Evolutionary conservation across 306 rosid genomes (phyloP).

Genomic region (Elaeagnus macrophylla): DNA sequence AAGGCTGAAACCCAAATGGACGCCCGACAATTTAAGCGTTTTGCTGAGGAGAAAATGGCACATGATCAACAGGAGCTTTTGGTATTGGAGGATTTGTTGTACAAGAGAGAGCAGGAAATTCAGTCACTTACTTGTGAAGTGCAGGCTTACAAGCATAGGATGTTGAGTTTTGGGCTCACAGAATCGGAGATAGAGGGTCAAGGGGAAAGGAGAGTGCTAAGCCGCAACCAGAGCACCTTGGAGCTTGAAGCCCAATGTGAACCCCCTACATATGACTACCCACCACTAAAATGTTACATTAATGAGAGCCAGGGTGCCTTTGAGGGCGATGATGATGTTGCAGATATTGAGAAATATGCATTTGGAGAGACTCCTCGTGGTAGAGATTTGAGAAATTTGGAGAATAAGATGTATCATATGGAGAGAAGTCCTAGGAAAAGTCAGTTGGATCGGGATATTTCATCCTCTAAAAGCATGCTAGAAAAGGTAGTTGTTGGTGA

Average conservation of each 20-base stretch:
- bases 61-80: slow-evolving; percentile 78
- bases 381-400: slow-evolving; percentile 59
- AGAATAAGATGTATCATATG: slow-evolving; percentile 70
- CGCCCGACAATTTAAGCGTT: slow-evolving; percentile 87
- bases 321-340: slow-evolving; percentile 46
- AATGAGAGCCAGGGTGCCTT: slow-evolving; percentile 33
- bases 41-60: slow-evolving; percentile 79
- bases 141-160: slow-evolving; percentile 83
- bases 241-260: slow-evolving; percentile 48
- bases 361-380: slow-evolving; percentile 75
- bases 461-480: slow-evolving; percentile 43
- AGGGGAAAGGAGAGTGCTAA: slow-evolving; percentile 1
- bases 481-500: slow-evolving; percentile 84
- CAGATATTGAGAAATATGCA: slow-evolving; percentile 78
- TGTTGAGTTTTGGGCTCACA: slow-evolving; percentile 79
- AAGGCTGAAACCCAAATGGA: slow-evolving; percentile 98
- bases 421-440: slow-evolving; percentile 55
- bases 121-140: slow-evolving; percentile 90
- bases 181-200: slow-evolving; percentile 69
- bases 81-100: slow-evolving; percentile 71
- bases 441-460: slow-evolving; percentile 54
- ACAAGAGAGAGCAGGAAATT: slow-evolving; percentile 80
- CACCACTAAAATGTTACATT: slow-evolving; percentile 70
- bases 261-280: slow-evolving; percentile 57
- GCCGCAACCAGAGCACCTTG: slow-evolving; percentile 17